Conservation (phyloP, 2,329 filamentous ascomycete genomes). For the Exophiala lecanii-corni region DNA sequence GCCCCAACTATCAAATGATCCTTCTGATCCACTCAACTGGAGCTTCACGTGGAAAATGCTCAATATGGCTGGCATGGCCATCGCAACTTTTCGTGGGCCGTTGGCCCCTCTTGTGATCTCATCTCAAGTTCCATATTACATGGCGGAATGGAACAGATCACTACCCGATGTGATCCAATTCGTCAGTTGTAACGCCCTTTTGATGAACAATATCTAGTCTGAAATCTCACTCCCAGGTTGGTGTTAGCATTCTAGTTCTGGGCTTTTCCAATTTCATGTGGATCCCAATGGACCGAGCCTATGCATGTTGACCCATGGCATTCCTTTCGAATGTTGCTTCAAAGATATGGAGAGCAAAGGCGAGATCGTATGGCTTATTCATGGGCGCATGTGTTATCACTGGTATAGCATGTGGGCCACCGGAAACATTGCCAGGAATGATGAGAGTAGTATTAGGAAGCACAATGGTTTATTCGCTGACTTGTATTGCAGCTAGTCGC, state of each 20-base stretch:
- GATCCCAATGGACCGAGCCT: constrained; percentile 41
- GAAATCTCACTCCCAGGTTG: constrained; percentile 15
- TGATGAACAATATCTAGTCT: background rate
- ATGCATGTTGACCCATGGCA: constrained; percentile 33
- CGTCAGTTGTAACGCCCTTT: constrained; percentile 4
- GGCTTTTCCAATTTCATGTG: constrained; percentile 43
- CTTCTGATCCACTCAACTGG: constrained; percentile 38
- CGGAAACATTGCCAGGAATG: constrained; percentile 35
- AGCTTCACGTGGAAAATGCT: constrained; percentile 36
- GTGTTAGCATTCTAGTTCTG: constrained; percentile 41
- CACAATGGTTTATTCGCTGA: background rate
- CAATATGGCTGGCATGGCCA: constrained; percentile 7
- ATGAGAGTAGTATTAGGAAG: background rate
- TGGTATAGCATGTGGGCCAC: constrained; percentile 41
- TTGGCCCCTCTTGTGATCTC: constrained; percentile 10
- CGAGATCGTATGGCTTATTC: constrained; percentile 39
- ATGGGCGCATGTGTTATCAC: constrained; percentile 41
- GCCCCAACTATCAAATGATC: constrained; percentile 35
- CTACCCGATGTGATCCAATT: constrained; percentile 12
- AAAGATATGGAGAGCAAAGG: constrained; percentile 43
- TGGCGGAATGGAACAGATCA: constrained; percentile 13
- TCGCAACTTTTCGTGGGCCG: constrained; percentile 10
- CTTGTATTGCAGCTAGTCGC: constrained; percentile 40
- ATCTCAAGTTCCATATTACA: constrained; percentile 12
- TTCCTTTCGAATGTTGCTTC: constrained; percentile 36